Percentiles rank a stretch among this genome's conserved stretches.
Conservation (phyloP, 129 eudicot species). For the Artemisia argyi region DNA sequence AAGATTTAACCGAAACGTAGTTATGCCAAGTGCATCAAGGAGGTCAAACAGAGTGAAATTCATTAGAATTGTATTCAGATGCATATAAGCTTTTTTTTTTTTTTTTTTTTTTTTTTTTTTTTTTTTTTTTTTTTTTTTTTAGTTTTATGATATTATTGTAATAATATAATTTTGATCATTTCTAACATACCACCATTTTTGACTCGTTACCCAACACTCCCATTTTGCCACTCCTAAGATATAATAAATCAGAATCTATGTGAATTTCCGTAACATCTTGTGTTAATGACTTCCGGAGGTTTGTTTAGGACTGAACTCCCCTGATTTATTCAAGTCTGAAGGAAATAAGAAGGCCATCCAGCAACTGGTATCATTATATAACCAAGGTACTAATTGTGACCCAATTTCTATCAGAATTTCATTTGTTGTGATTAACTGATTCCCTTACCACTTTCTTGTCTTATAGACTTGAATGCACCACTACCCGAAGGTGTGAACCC, state of each 20-base stretch:
- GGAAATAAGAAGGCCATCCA: constrained; percentile 83
- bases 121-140: too few relatives aligned
- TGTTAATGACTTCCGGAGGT: not conserved
- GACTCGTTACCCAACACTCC: too few relatives aligned
- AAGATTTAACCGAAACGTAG: too few relatives aligned
- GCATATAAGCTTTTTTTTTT: too few relatives aligned
- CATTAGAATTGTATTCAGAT: too few relatives aligned
- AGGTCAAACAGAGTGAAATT: too few relatives aligned
- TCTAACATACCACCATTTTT: too few relatives aligned
- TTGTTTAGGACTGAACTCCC: constrained; percentile 66
- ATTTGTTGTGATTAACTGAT: not conserved
- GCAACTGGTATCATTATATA: constrained; percentile 80
- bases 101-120: too few relatives aligned
- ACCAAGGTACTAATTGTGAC: constrained; percentile 63
- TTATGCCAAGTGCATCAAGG: too few relatives aligned
- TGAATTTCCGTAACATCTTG: not conserved
- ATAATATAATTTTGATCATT: too few relatives aligned
- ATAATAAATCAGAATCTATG: not conserved
- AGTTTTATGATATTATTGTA: too few relatives aligned
- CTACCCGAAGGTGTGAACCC: constrained; percentile 70
- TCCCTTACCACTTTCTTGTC: not conserved
- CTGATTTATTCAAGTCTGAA: constrained; percentile 76
- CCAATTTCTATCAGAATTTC: not conserved
- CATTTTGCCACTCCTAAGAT: not conserved
- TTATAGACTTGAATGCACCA: constrained; percentile 71